A percentile compares a stretch with the other conserved stretches of the same genome.
Evolutionary conservation across 2,329 filamentous ascomycete species (phyloP).

Genomic region (Rutstroemia sydowiana): DNA sequence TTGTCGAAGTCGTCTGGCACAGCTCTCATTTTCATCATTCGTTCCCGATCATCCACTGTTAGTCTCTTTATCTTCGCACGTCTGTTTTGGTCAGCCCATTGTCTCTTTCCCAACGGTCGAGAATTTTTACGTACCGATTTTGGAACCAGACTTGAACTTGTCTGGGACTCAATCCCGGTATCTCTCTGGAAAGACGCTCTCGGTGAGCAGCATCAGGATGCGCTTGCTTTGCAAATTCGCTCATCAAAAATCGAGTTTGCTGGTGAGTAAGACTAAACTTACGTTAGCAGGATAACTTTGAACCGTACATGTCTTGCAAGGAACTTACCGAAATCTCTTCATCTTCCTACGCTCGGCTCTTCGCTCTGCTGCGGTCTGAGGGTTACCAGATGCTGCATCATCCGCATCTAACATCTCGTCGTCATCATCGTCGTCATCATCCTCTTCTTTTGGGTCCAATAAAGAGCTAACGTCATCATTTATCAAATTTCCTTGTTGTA

Average conservation of each 20-base stretch:
- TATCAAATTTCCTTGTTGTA: conserved; percentile 34
- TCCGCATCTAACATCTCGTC: conserved; percentile 47
- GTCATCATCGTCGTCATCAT: conserved; percentile 39
- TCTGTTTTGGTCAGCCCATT: conserved; percentile 32
- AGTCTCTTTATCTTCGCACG: conserved; percentile 66
- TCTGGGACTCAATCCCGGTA: conserved; percentile 81
- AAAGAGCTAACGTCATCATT: conserved; percentile 41
- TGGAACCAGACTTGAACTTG: conserved; percentile 99
- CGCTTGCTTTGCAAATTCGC: conserved; percentile 89
- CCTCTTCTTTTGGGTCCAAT: conserved; percentile 28
- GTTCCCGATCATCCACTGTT: conserved; percentile 61
- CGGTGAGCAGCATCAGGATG: conserved; percentile 89
- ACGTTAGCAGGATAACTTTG: conserved; percentile 29
- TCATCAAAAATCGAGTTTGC: conserved; percentile 96
- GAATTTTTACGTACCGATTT: conserved; percentile 63
- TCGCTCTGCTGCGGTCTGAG: conserved; percentile 49
- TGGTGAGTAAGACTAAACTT: conserved; percentile 74
- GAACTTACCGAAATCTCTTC: conserved; percentile 69
- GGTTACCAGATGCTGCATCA: conserved; percentile 31
- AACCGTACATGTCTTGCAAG: neutral
- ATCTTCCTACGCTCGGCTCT: conserved; percentile 55
- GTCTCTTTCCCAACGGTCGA: neutral
- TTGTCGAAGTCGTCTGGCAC: conserved; percentile 67
- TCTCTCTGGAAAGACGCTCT: conserved; percentile 79
- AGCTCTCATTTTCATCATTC: conserved; percentile 65